Percentiles rank a stretch among this genome's conserved stretches.
These are phyloP conservation scores for Penicillium sp. DNA, from an alignment of 2,329 filamentous ascomycete genomes.

Conservation along the genomic window DNA sequence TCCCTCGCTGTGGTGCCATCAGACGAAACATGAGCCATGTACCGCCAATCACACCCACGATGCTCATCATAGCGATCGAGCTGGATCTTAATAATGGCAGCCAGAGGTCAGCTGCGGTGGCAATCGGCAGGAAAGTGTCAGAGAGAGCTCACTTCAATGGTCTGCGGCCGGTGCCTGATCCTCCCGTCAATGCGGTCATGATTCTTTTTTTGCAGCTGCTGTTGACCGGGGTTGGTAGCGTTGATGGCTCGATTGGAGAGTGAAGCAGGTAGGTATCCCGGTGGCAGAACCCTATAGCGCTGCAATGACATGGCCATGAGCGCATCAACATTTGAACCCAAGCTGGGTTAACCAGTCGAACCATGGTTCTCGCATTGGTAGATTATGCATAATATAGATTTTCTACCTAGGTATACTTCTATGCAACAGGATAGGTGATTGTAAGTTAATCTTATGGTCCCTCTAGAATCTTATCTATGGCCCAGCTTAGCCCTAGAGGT, in stretches of 20 bases:
- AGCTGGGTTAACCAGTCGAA: background rate
- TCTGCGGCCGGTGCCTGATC: constrained; percentile 2
- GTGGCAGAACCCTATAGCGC: background rate
- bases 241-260: too few species aligned
- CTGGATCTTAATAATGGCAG: constrained; percentile 15
- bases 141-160: constrained; percentile 9
- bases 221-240: too few species aligned
- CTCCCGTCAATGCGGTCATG: constrained; percentile 6
- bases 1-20: constrained; percentile 15
- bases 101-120: too few species aligned
- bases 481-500: too few species aligned
- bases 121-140: too few species aligned
- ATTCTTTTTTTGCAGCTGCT: too few species aligned
- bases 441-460: too few species aligned
- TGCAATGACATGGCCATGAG: constrained; percentile 5
- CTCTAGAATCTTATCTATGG: too few species aligned
- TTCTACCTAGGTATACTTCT: too few species aligned
- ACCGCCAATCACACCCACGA: constrained; percentile 21
- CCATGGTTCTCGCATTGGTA: background rate
- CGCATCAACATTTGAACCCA: background rate
- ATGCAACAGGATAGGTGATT: too few species aligned
- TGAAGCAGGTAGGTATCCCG: too few species aligned
- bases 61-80: constrained; percentile 23
- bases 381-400: too few species aligned
- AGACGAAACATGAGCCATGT: constrained; percentile 20